Evolutionary conservation across 2,329 filamentous ascomycete species (phyloP), one percentile per base, ranked within the genome.

Genomic region (Diaporthe sp.): DNA sequence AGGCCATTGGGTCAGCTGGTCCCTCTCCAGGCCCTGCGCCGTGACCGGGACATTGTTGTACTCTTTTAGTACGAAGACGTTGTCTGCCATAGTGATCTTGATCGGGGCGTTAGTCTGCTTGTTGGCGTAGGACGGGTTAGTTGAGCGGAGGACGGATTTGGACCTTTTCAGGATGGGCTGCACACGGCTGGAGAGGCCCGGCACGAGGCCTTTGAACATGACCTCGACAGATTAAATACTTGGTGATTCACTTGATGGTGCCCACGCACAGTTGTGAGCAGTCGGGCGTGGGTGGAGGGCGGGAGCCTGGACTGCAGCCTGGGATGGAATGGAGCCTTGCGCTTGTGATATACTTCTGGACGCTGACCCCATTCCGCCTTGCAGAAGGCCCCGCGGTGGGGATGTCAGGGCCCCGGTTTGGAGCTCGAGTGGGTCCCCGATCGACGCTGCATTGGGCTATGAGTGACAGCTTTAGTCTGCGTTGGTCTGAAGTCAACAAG

Each of bases 1-100:
- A 9, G 83, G 84, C 78, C 90, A 91, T 8, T 79, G 79, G 15
- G 85, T 80, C 1, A 91, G 81, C 72, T 88, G 84, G 0, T 87
- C 82, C 73, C 87, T 80, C 0, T 86, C 81, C 28, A 90, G 83
- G 3, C 84, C 87, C 0, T 87, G 85, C 0, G 90, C 82, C 13
- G 80, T 85, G 71, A 90, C 84, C 4, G 84, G 81, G 71, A 89
- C 67, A 22, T 55, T 80, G 73, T 82, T 78, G 39, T 84, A 81
- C 19, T 83, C 79, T 28, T 84, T 81, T 28, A 87, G 81, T 0
- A 79, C 83, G 78, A 87, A 84, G n/a, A 83, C 85, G 42, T 31
- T 25, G 7, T 37, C 42, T 7, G 51, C 19, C 72, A 74, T 74
- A 12, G 1, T 72, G 44, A n/a, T 49, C 42, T 61, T 49, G 42